phyloP scores from a whole-genome alignment of 768 basidiomycete genomes.

The Hirschioporus abietinus region DNA sequence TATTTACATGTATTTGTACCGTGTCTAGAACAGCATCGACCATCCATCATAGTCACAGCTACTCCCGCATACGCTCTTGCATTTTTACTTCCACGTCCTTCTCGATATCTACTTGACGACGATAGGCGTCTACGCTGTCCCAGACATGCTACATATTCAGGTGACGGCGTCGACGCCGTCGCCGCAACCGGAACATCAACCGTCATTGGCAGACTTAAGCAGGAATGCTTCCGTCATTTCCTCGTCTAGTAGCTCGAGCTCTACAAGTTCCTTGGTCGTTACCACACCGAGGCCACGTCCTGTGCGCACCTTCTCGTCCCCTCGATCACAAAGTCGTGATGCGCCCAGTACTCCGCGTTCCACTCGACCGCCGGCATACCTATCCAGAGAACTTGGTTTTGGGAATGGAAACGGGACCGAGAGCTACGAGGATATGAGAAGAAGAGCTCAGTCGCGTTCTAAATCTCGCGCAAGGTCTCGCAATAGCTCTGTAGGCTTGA shows the following conservation, averaged over 20 bases:
- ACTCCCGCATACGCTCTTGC: neutral
- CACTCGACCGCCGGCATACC: constrained; percentile 46
- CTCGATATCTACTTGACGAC: neutral
- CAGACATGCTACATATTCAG: neutral
- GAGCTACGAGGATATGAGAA: constrained; percentile 12
- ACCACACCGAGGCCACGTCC: constrained; percentile 46
- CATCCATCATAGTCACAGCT: neutral
- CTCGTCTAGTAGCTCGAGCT: constrained; percentile 53
- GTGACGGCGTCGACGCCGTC: constrained; percentile 6
- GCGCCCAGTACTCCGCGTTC: constrained; percentile 33
- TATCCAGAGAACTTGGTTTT: constrained; percentile 51
- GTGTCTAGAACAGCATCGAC: neutral
- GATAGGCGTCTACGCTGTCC: neutral
- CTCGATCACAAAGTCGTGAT: constrained; percentile 50
- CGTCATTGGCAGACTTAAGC: constrained; percentile 58
- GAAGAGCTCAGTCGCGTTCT: constrained; percentile 27
- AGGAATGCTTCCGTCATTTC: constrained; percentile 76
- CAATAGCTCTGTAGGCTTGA: constrained; percentile 41
- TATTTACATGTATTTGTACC: neutral
- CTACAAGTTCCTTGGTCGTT: constrained; percentile 36
- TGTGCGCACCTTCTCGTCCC: constrained; percentile 58
- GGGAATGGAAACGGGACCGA: constrained; percentile 24
- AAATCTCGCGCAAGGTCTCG: constrained; percentile 34
- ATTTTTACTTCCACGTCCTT: neutral
- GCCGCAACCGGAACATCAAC: constrained; percentile 20